These are phyloP conservation scores for Calonectria pseudoturangicola DNA, from an alignment of 2,329 filamentous ascomycete species.

Conservation along the genomic window DNA sequence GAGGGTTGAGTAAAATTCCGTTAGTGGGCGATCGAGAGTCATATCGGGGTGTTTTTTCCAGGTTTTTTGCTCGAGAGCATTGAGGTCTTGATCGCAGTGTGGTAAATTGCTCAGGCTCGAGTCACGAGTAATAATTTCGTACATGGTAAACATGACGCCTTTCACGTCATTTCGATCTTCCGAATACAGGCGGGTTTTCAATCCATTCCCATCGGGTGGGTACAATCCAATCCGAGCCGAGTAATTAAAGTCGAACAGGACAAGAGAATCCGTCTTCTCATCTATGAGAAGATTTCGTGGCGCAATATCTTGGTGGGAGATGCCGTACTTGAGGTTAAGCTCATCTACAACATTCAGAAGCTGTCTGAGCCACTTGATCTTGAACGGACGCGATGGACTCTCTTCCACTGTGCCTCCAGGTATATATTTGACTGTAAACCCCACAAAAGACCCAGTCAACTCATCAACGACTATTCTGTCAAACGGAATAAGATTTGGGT, in stretches of 20 bases:
- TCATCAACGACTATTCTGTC: slow-evolving; percentile 60
- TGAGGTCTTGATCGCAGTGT: slow-evolving; percentile 49
- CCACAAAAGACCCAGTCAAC: slow-evolving; percentile 56
- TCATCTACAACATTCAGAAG: slow-evolving; percentile 57
- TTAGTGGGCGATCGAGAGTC: slow-evolving; percentile 56
- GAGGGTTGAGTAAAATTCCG: slow-evolving; percentile 53
- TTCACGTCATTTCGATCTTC: slow-evolving; percentile 57
- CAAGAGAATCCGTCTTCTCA: slow-evolving; percentile 55
- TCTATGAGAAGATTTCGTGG: slow-evolving; percentile 63
- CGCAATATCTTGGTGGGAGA: slow-evolving; percentile 63
- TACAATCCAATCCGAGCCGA: slow-evolving; percentile 49
- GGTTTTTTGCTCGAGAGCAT: slow-evolving; percentile 41
- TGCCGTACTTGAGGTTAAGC: slow-evolving; percentile 61
- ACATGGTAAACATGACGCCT: slow-evolving; percentile 60
- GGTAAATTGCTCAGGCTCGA: slow-evolving; percentile 48
- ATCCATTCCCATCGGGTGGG: slow-evolving; percentile 34
- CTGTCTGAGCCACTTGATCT: slow-evolving; percentile 60
- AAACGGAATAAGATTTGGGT: slow-evolving; percentile 62
- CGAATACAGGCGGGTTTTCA: slow-evolving; percentile 24
- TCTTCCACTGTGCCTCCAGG: slow-evolving; percentile 59
- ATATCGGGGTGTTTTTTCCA: slow-evolving; percentile 60
- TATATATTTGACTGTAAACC: slow-evolving; percentile 61
- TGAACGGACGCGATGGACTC: slow-evolving; percentile 57
- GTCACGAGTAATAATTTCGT: slow-evolving; percentile 62
- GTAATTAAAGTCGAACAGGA: slow-evolving; percentile 62